Evolutionary conservation across 2,329 filamentous ascomycete genomes (phyloP).

Genomic region (Botrytis squamosa): DNA sequence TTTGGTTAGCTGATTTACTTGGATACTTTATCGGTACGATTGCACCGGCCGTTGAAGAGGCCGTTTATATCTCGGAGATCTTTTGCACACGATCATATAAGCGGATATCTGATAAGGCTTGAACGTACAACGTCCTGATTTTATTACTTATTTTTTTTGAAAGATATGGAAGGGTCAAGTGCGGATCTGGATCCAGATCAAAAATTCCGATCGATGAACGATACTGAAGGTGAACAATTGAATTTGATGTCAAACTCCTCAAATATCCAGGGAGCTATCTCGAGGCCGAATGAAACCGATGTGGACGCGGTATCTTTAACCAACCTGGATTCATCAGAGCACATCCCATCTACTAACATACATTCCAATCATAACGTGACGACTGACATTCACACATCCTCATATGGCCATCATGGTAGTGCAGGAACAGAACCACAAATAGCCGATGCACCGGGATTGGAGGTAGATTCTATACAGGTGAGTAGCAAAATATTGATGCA

Average conservation of each 20-base stretch:
- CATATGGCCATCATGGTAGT: too few relatives aligned
- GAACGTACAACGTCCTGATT: not conserved
- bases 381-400: not conserved
- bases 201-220: not conserved
- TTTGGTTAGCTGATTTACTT: not conserved
- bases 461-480: slow-evolving; percentile 3
- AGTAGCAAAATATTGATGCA: not conserved
- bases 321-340: not conserved
- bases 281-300: not conserved
- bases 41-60: not conserved
- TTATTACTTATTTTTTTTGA: not conserved
- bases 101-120: not conserved
- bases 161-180: not conserved
- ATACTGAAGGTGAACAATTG: not conserved
- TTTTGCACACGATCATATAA: not conserved
- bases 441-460: not conserved
- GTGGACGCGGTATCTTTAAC: not conserved
- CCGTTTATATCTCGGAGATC: not conserved
- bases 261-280: not conserved
- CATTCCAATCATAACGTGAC: not conserved
- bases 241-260: not conserved
- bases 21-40: not conserved
- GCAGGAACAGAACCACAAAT: not conserved
- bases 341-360: not conserved
- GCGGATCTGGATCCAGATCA: not conserved